Conservation (phyloP, 2,329 filamentous ascomycete genomes). For the Neonectria coccinea region DNA sequence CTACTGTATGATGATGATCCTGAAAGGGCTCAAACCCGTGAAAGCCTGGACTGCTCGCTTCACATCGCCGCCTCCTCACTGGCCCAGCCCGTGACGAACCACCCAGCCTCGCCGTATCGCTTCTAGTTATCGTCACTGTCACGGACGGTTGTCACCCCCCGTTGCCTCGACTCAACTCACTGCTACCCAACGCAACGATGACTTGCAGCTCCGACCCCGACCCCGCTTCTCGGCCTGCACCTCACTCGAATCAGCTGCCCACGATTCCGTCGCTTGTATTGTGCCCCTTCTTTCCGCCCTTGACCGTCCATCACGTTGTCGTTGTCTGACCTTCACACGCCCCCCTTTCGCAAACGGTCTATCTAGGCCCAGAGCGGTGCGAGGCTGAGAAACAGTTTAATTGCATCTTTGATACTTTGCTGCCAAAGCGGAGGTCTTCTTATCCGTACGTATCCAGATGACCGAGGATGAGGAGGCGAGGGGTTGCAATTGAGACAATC, state of each 20-base stretch:
- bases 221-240: slow-evolving; percentile 14
- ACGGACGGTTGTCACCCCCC: slow-evolving; percentile 1
- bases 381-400: slow-evolving; percentile 40
- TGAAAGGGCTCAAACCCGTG: slow-evolving; percentile 12
- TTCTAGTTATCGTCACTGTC: neutral
- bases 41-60: slow-evolving; percentile 1
- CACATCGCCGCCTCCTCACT: slow-evolving; percentile 9
- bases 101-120: slow-evolving; percentile 11
- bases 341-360: slow-evolving; percentile 8
- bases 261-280: neutral
- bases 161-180: slow-evolving; percentile 1
- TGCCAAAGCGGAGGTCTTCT: slow-evolving; percentile 13
- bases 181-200: slow-evolving; percentile 33
- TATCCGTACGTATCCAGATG: slow-evolving; percentile 4
- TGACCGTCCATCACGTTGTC: slow-evolving; percentile 7
- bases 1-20: slow-evolving; percentile 18
- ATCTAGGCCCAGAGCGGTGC: slow-evolving; percentile 30
- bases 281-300: slow-evolving; percentile 7
- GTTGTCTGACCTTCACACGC: slow-evolving; percentile 8
- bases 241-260: slow-evolving; percentile 12
- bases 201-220: slow-evolving; percentile 40
- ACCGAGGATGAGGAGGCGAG: neutral
- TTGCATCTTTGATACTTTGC: slow-evolving; percentile 22
- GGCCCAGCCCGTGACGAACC: slow-evolving; percentile 11
- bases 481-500: slow-evolving; percentile 23